Conservation (phyloP, 495 filamentous ascomycete species). For the Penicillium cinerascens region DNA sequence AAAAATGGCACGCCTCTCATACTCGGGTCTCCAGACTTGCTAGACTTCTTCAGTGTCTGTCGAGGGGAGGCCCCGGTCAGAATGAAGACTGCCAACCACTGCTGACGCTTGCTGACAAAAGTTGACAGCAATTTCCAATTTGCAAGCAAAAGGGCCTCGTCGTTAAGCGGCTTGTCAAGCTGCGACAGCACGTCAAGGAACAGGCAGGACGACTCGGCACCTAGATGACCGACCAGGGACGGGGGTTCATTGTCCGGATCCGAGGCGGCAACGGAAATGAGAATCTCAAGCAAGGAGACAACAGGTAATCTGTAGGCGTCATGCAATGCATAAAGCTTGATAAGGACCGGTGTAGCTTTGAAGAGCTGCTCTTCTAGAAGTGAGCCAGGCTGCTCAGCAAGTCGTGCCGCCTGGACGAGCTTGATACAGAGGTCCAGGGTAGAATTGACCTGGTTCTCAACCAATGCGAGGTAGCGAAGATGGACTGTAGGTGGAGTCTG, state of each 20-base stretch:
- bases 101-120: slow-evolving; percentile 86
- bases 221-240: slow-evolving; percentile 84
- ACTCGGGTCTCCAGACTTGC: slow-evolving; percentile 31
- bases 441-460: slow-evolving; percentile 59
- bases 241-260: slow-evolving; percentile 66
- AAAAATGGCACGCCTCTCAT: slow-evolving; percentile 62
- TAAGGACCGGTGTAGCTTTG: slow-evolving; percentile 67
- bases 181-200: slow-evolving; percentile 76
- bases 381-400: slow-evolving; percentile 56
- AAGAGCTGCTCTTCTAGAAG: slow-evolving; percentile 76
- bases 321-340: slow-evolving; percentile 72
- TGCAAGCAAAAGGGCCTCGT: slow-evolving; percentile 54
- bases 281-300: slow-evolving; percentile 64
- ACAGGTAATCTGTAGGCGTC: slow-evolving; percentile 62
- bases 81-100: slow-evolving; percentile 91
- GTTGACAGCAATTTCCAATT: slow-evolving; percentile 85
- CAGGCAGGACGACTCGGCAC: slow-evolving; percentile 71
- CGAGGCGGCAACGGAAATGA: slow-evolving; percentile 66
- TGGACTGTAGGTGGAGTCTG: slow-evolving; percentile 61
- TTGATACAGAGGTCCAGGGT: slow-evolving; percentile 64
- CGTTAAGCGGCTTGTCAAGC: slow-evolving; percentile 71
- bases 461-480: slow-evolving; percentile 50
- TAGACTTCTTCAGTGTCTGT: slow-evolving; percentile 59
- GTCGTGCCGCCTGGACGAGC: slow-evolving; percentile 64
- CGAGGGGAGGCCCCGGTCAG: slow-evolving; percentile 83